A percentile compares a stretch with the other conserved stretches of the same genome.
Evolutionary conservation across 2,329 filamentous ascomycete genomes (phyloP).

Genomic region (Domatiomyces catenatus): DNA sequence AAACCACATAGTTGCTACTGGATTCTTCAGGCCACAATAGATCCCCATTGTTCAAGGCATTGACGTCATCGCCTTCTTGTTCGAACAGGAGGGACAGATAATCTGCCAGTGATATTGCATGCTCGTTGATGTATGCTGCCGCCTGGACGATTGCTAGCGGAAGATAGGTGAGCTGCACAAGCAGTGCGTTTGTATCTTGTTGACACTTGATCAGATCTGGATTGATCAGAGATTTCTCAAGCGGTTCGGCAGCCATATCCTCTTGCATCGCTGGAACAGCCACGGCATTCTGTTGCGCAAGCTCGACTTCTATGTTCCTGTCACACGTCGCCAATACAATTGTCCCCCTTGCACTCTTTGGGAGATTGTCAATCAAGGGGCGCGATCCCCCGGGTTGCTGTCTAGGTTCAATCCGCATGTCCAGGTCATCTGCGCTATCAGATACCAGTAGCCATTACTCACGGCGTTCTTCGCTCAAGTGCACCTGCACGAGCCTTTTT

Average conservation of each 20-base stretch:
- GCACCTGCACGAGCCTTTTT: slow-evolving; percentile 15
- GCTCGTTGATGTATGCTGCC: slow-evolving; percentile 14
- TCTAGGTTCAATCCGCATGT: background rate
- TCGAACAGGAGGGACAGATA: slow-evolving; percentile 16
- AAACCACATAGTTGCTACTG: slow-evolving; percentile 24
- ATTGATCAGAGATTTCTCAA: slow-evolving; percentile 8
- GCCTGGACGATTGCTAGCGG: slow-evolving; percentile 19
- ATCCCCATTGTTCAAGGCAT: too few relatives aligned
- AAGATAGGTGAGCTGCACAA: slow-evolving; percentile 14
- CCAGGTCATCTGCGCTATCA: slow-evolving; percentile 11
- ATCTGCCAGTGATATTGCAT: slow-evolving; percentile 2
- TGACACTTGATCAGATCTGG: slow-evolving; percentile 7
- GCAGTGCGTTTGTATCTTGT: slow-evolving; percentile 3
- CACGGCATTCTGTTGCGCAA: slow-evolving; percentile 8
- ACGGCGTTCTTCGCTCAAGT: slow-evolving; percentile 15
- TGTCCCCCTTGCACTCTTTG: slow-evolving; percentile 7
- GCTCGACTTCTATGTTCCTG: slow-evolving; percentile 7
- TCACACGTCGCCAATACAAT: slow-evolving; percentile 23
- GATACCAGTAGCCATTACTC: slow-evolving; percentile 10
- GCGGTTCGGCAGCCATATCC: slow-evolving; percentile 16
- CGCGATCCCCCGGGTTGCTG: background rate
- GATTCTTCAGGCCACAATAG: slow-evolving; percentile 20
- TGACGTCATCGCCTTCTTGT: slow-evolving; percentile 14
- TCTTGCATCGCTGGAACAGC: background rate
- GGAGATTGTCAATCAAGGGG: slow-evolving; percentile 11